Base-by-base conservation (phyloP, 768 basidiomycete species). In the Rhizopogon salebrosus region DNA sequence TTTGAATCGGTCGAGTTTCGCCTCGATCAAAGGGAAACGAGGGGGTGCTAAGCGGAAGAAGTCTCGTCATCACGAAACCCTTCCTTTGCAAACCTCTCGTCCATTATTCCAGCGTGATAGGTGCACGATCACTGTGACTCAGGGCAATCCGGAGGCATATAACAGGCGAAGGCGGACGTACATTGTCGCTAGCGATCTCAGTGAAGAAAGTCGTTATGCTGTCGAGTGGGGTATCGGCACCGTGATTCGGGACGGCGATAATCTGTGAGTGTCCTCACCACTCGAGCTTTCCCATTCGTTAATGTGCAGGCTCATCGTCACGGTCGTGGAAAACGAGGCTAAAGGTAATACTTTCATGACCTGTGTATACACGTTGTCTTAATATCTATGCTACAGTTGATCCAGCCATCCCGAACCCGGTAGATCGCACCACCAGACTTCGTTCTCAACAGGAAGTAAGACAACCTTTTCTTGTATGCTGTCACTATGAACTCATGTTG, bases 201-300 rank as follows among this genome's bases (percentile, higher is more conserved):
- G 89, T 55, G 92, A 97, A 59, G 95, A 99, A 72, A 87, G 85
- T 68, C 77, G 87, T 31, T 99, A 95, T 68, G 97, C 97, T 0
- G 83, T 98, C 6, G 95, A 98, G 68, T 99, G 95, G 97, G 92
- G 90, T 9, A 95, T 98, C 51, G 95, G 95, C 2, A 98, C 95
- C 0, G 95, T 98, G 2, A 72, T 97, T 55, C 74, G 94, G 56
- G 94, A 98, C 69, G 95, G 95, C 2, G 97, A 99, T 62, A 90
- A 95, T 70, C 74, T 93, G 85, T 82, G 50, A 49, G 75, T 65
- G 18, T 48, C 27, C 16, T 45, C 23, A 4, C 22, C 16, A 26
- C 27, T 41, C 38, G 9, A 18, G 8, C 48, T 46, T 36, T 55
- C 18, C 31, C 13, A 49, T 34, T 37, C 43, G 7, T 45, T 18